Percentiles rank a stretch among this genome's conserved stretches.
Evolutionary conservation across 1,139 yeast species (phyloP).

Genomic region (Candida glucosophila): DNA sequence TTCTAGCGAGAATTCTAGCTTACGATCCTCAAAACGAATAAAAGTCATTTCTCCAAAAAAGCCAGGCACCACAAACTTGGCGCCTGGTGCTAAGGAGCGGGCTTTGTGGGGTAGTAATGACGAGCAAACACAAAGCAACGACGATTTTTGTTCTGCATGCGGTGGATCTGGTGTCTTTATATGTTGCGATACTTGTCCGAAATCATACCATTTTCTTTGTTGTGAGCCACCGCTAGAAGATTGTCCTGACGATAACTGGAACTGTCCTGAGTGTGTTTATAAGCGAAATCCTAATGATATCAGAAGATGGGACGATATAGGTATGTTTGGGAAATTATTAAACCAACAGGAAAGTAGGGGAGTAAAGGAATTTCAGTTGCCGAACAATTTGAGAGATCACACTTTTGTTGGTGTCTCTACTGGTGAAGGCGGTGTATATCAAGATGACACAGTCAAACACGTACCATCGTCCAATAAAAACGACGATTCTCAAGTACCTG

Average conservation of each 20-base stretch:
- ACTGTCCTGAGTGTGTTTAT: slow-evolving; percentile 63
- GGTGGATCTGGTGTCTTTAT: slow-evolving; percentile 82
- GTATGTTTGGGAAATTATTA: slow-evolving; percentile 57
- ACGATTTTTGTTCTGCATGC: slow-evolving; percentile 84
- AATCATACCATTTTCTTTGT: slow-evolving; percentile 85
- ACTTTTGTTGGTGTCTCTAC: slow-evolving; percentile 67
- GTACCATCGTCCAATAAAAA: slow-evolving; percentile 31
- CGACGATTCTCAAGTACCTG: slow-evolving; percentile 32
- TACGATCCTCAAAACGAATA: slow-evolving; percentile 20
- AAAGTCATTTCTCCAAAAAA: slow-evolving; percentile 38
- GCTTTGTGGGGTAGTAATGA: slow-evolving; percentile 6
- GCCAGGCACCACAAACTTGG: slow-evolving; percentile 19
- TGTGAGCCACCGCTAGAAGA: slow-evolving; percentile 82
- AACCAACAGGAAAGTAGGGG: slow-evolving; percentile 50
- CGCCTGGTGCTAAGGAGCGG: slow-evolving; percentile 13
- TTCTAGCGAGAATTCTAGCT: slow-evolving; percentile 8
- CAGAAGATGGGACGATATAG: slow-evolving; percentile 34
- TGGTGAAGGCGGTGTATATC: slow-evolving; percentile 64
- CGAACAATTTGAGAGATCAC: slow-evolving; percentile 54
- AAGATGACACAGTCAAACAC: slow-evolving; percentile 51
- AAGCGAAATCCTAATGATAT: slow-evolving; percentile 17
- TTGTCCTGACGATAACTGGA: slow-evolving; percentile 87
- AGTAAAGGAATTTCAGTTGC: slow-evolving; percentile 69
- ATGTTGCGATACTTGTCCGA: slow-evolving; percentile 91
- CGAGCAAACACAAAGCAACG: slow-evolving; percentile 45